Base-by-base conservation (phyloP, 495 filamentous ascomycete genomes). In the Penicillium cataractarum region DNA sequence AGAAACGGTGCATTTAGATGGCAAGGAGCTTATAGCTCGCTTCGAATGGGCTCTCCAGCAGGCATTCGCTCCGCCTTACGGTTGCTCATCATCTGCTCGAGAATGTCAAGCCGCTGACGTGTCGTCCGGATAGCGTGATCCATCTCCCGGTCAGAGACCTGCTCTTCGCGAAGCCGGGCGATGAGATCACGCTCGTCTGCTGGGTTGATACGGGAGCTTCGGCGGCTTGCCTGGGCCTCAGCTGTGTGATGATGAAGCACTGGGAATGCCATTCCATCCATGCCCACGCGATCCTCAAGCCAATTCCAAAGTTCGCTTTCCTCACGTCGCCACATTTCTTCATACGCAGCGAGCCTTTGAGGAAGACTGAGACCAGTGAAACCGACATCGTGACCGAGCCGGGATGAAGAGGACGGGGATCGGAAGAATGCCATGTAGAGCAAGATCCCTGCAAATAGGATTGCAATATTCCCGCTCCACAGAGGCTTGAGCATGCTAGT, bases 271-370 rank as follows among this genome's bases (percentile, higher is more conserved):
- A 91, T 75, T n/a, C 85, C 83, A 55, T 92, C 87, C 72, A 93
- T 80, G 5, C 90, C 91, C 1, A 91, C 87, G 13, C 95, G 81
- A 59, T 97, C 90, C 67, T 99, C 95, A 12, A 99, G 79, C 95
- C 95, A 99, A 54, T 90, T 87, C 96, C 96, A 99, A 9, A 99
- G 78, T 57, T 93, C 92, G 65, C 86, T 91, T 71, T 99, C 95
- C 69, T 98, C 95, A 19, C 85, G 78, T 19, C 87, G 83, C 95
- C 95, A 99, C 66, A 97, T 89, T 76, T 97, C 89, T 63, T 98
- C 94, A 72, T 97, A 99, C 6, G 92, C 94, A 26, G 87, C 88
- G 19, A 91, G 71, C 6, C 92, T 84, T 61, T 93, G 87, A 7
- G 92, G 84, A 40, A 76, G 59, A 12, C 64, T 63, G 61, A 70